These are phyloP conservation scores for Rubus idaeus DNA, from an alignment of 306 rosid species.

Conservation along the genomic window DNA sequence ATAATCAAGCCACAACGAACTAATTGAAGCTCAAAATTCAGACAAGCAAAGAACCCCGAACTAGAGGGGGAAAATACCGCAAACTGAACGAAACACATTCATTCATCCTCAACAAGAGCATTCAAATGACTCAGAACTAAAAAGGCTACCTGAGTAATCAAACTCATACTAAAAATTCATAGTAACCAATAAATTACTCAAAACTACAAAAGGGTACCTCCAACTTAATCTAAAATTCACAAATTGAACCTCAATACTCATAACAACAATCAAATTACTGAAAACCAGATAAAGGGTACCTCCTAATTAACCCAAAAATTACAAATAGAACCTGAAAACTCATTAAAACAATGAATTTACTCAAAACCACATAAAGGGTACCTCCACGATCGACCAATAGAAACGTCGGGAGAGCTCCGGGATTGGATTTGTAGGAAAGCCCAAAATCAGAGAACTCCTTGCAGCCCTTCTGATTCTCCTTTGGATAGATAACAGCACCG, in stretches of 20 bases:
- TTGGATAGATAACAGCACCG: conserved; percentile 76
- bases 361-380: conserved; percentile 27
- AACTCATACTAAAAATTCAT: neutral
- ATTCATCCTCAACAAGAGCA: neutral
- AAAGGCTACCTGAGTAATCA: neutral
- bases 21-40: neutral
- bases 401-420: conserved; percentile 91
- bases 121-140: conserved; percentile 34
- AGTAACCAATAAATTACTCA: conserved; percentile 9
- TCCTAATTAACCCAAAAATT: conserved; percentile 1
- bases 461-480: conserved; percentile 86
- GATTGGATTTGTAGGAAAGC: conserved; percentile 60
- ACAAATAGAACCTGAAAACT: neutral
- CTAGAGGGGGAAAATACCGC: conserved; percentile 37
- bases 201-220: neutral
- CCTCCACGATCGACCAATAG: conserved; percentile 97
- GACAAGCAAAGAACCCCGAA: conserved; percentile 6
- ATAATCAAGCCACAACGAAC: conserved; percentile 1
- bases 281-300: conserved; percentile 1
- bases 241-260: neutral
- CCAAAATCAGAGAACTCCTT: conserved; percentile 70
- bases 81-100: conserved; percentile 26
- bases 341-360: conserved; percentile 10
- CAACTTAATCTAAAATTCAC: neutral
- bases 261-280: conserved; percentile 14